Percentiles rank a stretch among this genome's conserved stretches.
phyloP scores from a whole-genome alignment of 2,329 filamentous ascomycete genomes.

The Fusarium sp. region DNA sequence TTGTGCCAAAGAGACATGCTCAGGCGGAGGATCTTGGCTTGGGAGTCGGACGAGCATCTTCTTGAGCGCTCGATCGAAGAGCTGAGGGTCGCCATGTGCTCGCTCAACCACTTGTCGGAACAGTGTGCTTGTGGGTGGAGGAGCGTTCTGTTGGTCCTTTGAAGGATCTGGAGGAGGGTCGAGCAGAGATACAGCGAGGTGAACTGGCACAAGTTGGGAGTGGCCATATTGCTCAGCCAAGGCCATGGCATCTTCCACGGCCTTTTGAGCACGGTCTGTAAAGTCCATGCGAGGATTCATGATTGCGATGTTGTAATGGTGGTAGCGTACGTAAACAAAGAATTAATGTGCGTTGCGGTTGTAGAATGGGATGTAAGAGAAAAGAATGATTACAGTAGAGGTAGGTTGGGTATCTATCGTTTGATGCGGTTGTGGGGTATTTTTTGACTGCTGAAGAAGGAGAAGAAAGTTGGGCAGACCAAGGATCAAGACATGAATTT shows the following conservation, averaged over 20 bases:
- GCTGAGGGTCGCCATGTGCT: conserved; percentile 90
- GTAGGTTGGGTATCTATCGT: conserved; percentile 44
- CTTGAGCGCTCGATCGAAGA: conserved; percentile 89
- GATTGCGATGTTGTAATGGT: conserved; percentile 44
- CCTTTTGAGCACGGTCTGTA: conserved; percentile 90
- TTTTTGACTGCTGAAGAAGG: conserved; percentile 15
- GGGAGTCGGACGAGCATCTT: conserved; percentile 90
- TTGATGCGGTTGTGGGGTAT: conserved; percentile 16
- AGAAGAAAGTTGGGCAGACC: conserved; percentile 15
- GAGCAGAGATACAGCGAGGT: conserved; percentile 84
- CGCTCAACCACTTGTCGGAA: conserved; percentile 95
- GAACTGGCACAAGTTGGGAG: conserved; percentile 87
- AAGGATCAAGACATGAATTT: conserved; percentile 38
- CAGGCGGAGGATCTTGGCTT: conserved; percentile 93
- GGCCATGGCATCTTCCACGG: conserved; percentile 86
- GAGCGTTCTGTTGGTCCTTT: conserved; percentile 83
- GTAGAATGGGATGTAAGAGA: not conserved
- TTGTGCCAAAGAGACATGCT: conserved; percentile 83
- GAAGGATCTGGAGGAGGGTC: conserved; percentile 78
- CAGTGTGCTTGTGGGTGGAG: conserved; percentile 74
- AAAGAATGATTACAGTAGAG: conserved; percentile 15
- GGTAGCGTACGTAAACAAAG: not conserved
- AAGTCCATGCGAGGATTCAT: conserved; percentile 88
- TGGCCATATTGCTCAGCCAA: conserved; percentile 91
- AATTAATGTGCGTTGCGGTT: conserved; percentile 9